These are phyloP conservation scores for Myriosclerotinia duriaeana DNA, from an alignment of 2,329 filamentous ascomycete species.

Conservation along the genomic window DNA sequence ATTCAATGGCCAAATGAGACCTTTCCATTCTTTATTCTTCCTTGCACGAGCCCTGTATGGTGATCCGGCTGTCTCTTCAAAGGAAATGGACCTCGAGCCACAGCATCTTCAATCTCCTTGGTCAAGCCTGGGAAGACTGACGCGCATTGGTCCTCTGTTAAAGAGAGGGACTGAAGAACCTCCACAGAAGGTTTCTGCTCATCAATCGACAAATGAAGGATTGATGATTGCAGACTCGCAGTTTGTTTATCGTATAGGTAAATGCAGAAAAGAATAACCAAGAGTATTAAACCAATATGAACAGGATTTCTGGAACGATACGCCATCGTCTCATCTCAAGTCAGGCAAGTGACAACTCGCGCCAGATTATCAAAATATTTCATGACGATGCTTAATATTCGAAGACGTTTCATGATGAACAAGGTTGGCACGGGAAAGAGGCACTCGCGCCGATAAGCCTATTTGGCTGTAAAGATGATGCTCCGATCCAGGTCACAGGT, in stretches of 20 bases:
- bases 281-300: not conserved
- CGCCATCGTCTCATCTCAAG: not conserved
- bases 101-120: slow-evolving; percentile 48
- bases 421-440: slow-evolving; percentile 18
- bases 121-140: slow-evolving; percentile 49
- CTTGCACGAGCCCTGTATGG: slow-evolving; percentile 45
- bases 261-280: slow-evolving; percentile 1
- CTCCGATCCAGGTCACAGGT: not conserved
- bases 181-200: not conserved
- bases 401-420: slow-evolving; percentile 7
- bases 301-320: slow-evolving; percentile 6
- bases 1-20: slow-evolving; percentile 32
- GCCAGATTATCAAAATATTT: not conserved
- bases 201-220: not conserved
- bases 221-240: not conserved
- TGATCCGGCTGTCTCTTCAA: slow-evolving; percentile 42
- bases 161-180: slow-evolving; percentile 28
- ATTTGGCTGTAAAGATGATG: not conserved
- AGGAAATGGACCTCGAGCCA: slow-evolving; percentile 47
- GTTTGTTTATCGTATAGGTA: slow-evolving; percentile 2
- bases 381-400: not conserved
- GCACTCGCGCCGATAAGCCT: slow-evolving; percentile 22
- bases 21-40: slow-evolving; percentile 47
- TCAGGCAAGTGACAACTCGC: not conserved
- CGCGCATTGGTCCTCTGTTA: slow-evolving; percentile 48